Base-by-base conservation (phyloP, 2,329 filamentous ascomycete species). In the Chalara sp. region DNA sequence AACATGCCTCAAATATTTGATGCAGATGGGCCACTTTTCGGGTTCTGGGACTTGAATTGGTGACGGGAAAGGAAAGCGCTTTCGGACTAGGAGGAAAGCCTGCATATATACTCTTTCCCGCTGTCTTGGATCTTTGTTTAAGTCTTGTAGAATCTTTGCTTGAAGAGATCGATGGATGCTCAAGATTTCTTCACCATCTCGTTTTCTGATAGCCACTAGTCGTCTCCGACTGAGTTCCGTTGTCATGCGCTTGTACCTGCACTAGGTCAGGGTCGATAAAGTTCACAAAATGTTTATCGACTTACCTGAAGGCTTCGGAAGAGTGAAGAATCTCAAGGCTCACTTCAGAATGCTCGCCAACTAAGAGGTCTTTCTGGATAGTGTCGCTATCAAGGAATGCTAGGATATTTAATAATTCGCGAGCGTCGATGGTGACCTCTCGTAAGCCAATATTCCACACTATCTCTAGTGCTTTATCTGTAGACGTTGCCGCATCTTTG, bases 1-100 rank as follows among this genome's bases (percentile, higher is more conserved):
- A 5, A 58, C 56, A 46, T 58, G 56, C 5, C 54, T 53, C n/a
- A 58, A 29, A 42, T 56, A 58, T 48, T 58, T 52, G 37, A 56
- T 58, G 53, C 56, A 58, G 33, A 52, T 48, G 31, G 50, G 54
- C 56, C 56, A 56, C 41, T 55, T 56, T 12, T 49, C 40, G 11
- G 48, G 39, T 28, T 58, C 52, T 7, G 52, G 30, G 10, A 35
- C 49, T 6, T 53, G 49, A 6, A 56, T 48, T 21, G 21, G 21
- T 6, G 52, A 56, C 12, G 54, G 56, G 7, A 52, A 47, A 8
- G 54, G 56, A n/a, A 56, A 52, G 5, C 48, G 52, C 21, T 47
- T 37, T 5, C 54, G 52, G 29, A 56, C 49, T 4, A 58, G 42
- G 12, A 52, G 31, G 39, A 55, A 52, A n/a, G 54, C 54, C 8